Conservation (phyloP, 2,329 filamentous ascomycete species). For the Salinomyces thailandicus region DNA sequence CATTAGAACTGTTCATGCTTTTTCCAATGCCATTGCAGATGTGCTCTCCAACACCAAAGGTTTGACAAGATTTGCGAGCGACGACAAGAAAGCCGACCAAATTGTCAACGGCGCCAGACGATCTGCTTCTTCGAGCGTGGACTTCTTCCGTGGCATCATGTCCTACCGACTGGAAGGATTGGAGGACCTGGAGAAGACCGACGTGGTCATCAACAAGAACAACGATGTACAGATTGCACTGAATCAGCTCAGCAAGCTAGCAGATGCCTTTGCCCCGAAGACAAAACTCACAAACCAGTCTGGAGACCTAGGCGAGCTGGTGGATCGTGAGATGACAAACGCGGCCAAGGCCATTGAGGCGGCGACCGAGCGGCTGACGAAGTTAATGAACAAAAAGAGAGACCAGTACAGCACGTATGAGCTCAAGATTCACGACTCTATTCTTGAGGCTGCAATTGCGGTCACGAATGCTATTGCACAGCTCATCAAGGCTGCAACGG, state of each 20-base stretch:
- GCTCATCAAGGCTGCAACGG: slow-evolving; percentile 88
- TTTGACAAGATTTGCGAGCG: slow-evolving; percentile 79
- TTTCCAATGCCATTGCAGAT: slow-evolving; percentile 82
- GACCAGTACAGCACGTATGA: slow-evolving; percentile 95
- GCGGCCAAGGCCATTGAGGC: slow-evolving; percentile 92
- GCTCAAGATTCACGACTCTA: slow-evolving; percentile 88
- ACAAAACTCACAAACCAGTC: slow-evolving; percentile 68
- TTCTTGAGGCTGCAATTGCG: slow-evolving; percentile 82
- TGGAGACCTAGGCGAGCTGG: slow-evolving; percentile 84
- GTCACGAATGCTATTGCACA: slow-evolving; percentile 90
- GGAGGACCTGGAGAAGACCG: slow-evolving; percentile 84
- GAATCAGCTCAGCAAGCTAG: slow-evolving; percentile 85
- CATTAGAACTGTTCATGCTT: slow-evolving; percentile 84
- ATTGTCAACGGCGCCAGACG: slow-evolving; percentile 72
- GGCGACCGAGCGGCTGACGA: slow-evolving; percentile 76
- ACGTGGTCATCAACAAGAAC: slow-evolving; percentile 95
- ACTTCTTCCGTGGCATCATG: slow-evolving; percentile 88
- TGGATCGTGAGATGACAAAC: slow-evolving; percentile 83
- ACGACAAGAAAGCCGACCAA: slow-evolving; percentile 87
- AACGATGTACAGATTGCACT: slow-evolving; percentile 91
- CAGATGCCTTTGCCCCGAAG: slow-evolving; percentile 83
- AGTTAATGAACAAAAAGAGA: slow-evolving; percentile 90
- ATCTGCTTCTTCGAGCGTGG: slow-evolving; percentile 76
- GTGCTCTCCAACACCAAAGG: slow-evolving; percentile 96
- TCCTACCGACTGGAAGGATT: slow-evolving; percentile 89